These are phyloP conservation scores for Fusarium sp. DNA, from an alignment of 2,329 filamentous ascomycete species.

Conservation along the genomic window DNA sequence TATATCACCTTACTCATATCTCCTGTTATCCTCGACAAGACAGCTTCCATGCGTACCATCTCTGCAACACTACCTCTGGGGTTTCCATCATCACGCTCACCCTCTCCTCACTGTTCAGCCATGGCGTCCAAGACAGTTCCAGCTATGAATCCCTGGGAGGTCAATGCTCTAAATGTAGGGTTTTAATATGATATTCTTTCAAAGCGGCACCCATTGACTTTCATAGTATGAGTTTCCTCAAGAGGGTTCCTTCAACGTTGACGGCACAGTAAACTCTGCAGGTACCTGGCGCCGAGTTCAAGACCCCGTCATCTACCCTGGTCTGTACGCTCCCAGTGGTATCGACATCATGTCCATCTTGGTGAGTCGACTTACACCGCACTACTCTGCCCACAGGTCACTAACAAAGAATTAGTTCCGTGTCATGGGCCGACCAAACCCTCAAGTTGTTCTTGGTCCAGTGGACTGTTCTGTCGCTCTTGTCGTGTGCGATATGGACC, in stretches of 20 bases:
- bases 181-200: neutral
- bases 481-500: constrained; percentile 81
- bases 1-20: constrained; percentile 19
- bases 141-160: constrained; percentile 45
- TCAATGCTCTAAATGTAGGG: constrained; percentile 42
- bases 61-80: constrained; percentile 22
- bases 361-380: constrained; percentile 49
- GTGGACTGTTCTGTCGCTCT: constrained; percentile 88
- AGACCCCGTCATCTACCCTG: constrained; percentile 66
- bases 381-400: neutral
- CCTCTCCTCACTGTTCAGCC: constrained; percentile 9
- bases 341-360: constrained; percentile 68
- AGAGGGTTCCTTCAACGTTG: constrained; percentile 34
- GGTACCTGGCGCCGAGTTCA: constrained; percentile 46
- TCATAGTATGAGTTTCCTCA: constrained; percentile 44
- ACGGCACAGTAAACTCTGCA: constrained; percentile 34
- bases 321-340: constrained; percentile 66
- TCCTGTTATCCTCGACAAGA: constrained; percentile 9
- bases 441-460: constrained; percentile 81
- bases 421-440: constrained; percentile 76
- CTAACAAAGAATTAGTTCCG: constrained; percentile 57
- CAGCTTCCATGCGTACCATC: constrained; percentile 32
- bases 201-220: constrained; percentile 16
- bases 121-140: constrained; percentile 34
- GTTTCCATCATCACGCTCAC: constrained; percentile 12